These are phyloP conservation scores for Penicillium salamii DNA, from an alignment of 495 filamentous ascomycete genomes.

Conservation along the genomic window DNA sequence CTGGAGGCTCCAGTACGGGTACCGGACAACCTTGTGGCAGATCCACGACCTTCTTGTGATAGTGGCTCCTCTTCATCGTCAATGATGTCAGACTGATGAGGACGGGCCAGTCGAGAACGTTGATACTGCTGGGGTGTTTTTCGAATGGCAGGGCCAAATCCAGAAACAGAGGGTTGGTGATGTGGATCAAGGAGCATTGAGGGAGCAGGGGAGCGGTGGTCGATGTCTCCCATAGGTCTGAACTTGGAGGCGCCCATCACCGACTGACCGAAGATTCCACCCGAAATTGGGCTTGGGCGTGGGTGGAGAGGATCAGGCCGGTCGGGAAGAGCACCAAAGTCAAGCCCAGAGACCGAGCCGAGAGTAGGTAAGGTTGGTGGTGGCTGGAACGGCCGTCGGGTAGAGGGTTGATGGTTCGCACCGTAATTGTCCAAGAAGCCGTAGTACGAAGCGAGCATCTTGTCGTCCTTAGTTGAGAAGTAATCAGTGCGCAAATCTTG, in stretches of 20 bases:
- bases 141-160: slow-evolving; percentile 41
- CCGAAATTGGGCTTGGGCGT: slow-evolving; percentile 23
- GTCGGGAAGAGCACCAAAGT: slow-evolving; percentile 43
- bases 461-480: slow-evolving; percentile 90
- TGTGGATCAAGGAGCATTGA: slow-evolving; percentile 83
- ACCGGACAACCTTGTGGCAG: slow-evolving; percentile 20
- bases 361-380: slow-evolving; percentile 74
- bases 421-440: slow-evolving; percentile 91
- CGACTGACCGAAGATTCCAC: slow-evolving; percentile 28
- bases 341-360: slow-evolving; percentile 57
- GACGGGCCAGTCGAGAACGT: slow-evolving; percentile 46
- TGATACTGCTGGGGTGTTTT: slow-evolving; percentile 34
- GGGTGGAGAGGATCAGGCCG: slow-evolving; percentile 46
- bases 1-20: slow-evolving; percentile 33
- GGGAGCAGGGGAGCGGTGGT: slow-evolving; percentile 40
- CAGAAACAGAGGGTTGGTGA: slow-evolving; percentile 70
- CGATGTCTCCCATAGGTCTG: slow-evolving; percentile 25
- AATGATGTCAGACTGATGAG: slow-evolving; percentile 34
- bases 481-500: slow-evolving; percentile 83
- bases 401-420: slow-evolving; percentile 56
- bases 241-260: slow-evolving; percentile 28
- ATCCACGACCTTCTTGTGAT: slow-evolving; percentile 21
- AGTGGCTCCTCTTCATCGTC: slow-evolving; percentile 43
- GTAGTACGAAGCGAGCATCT: slow-evolving; percentile 94
- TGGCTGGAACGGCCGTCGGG: slow-evolving; percentile 62